These are phyloP conservation scores for Canna indica DNA, from an alignment of 176 grass and related monocot species.

Conservation along the genomic window DNA sequence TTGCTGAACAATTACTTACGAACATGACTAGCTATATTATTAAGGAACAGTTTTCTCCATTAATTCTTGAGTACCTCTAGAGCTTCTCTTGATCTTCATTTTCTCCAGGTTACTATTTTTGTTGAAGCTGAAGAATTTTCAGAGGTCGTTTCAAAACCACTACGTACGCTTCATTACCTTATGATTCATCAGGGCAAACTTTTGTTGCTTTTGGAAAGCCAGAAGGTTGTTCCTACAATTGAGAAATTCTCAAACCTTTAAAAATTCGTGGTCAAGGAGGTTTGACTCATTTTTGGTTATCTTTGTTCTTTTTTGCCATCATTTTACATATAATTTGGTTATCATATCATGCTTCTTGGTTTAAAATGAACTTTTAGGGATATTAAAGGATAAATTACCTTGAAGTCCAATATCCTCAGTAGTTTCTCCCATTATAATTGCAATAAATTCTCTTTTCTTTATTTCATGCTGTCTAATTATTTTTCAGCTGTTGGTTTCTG, in stretches of 20 bases:
- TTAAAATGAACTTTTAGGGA: background rate
- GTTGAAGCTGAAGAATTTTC: slow-evolving; percentile 91
- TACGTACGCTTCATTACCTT: slow-evolving; percentile 71
- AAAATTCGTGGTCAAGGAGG: slow-evolving; percentile 98
- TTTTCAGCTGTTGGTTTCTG: background rate
- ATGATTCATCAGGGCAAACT: slow-evolving; percentile 72
- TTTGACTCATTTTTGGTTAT: background rate
- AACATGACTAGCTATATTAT: slow-evolving; percentile 21
- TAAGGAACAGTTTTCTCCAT: background rate
- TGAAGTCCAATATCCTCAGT: no score
- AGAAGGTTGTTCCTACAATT: slow-evolving; percentile 58
- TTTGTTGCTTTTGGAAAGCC: slow-evolving; percentile 96
- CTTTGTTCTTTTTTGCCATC: background rate
- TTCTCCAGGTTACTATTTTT: slow-evolving; percentile 62
- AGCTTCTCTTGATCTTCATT: slow-evolving; percentile 10
- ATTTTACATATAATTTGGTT: background rate
- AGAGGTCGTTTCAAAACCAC: slow-evolving; percentile 60
- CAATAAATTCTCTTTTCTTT: background rate
- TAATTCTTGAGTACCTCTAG: slow-evolving; percentile 10
- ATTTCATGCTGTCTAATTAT: background rate
- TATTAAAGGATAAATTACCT: background rate
- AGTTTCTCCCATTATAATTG: background rate
- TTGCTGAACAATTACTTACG: slow-evolving; percentile 94
- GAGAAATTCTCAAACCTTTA: slow-evolving; percentile 88
- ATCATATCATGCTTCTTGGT: background rate